phyloP scores from a whole-genome alignment of 805 yeast species.

The Metschnikowia rubicola region DNA sequence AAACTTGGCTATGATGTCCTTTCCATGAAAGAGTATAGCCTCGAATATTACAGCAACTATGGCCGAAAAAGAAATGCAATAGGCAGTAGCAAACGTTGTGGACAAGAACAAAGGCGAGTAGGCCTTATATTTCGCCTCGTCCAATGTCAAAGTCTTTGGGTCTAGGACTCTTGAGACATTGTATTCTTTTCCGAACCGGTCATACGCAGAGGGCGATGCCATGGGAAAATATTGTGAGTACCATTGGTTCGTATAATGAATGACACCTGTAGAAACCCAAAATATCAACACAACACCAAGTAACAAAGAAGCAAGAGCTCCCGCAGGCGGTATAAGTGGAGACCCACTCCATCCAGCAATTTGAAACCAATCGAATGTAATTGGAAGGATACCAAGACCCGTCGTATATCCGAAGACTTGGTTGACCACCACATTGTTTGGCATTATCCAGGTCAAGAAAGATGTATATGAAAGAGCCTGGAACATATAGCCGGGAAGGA shows the following conservation, averaged over 20 bases:
- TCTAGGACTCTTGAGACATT: conserved; percentile 19
- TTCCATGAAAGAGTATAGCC: conserved; percentile 19
- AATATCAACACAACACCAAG: conserved; percentile 17
- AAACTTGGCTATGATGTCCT: conserved; percentile 16
- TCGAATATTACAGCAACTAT: conserved; percentile 20
- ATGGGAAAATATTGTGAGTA: conserved; percentile 24
- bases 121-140: conserved; percentile 16
- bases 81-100: conserved; percentile 19
- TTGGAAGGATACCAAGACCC: conserved; percentile 14
- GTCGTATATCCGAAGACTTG: conserved; percentile 12
- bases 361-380: conserved; percentile 18
- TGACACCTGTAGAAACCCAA: conserved; percentile 15
- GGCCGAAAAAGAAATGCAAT: conserved; percentile 23
- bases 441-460: conserved; percentile 14
- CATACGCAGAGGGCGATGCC: conserved; percentile 20
- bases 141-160: conserved; percentile 11
- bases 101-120: conserved; percentile 22
- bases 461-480: conserved; percentile 12
- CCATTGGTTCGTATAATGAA: conserved; percentile 23
- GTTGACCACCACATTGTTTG: conserved; percentile 11
- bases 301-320: conserved; percentile 19
- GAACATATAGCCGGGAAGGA: conserved; percentile 14
- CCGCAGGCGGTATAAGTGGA: conserved; percentile 20
- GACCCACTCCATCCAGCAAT: conserved; percentile 18
- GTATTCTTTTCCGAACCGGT: conserved; percentile 17